These are phyloP conservation scores for Insectozyma bohioensis DNA, from an alignment of 1,139 yeast genomes.

Conservation along the genomic window DNA sequence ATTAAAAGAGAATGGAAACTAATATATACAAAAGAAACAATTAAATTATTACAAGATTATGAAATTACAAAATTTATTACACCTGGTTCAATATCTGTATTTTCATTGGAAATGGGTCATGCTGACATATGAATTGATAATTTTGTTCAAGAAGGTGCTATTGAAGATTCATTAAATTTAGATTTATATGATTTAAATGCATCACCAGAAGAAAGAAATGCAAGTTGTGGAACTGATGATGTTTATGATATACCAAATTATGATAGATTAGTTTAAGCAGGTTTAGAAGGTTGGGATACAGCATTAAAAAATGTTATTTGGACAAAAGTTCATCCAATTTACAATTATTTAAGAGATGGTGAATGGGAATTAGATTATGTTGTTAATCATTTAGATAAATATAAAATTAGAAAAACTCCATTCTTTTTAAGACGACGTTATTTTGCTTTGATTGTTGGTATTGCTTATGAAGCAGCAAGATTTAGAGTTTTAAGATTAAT, in stretches of 20 bases:
- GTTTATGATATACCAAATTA: conserved; percentile 69
- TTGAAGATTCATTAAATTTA: conserved; percentile 64
- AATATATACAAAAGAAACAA: no score
- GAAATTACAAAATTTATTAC: no score
- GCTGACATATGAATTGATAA: conserved; percentile 55
- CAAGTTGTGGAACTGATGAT: conserved; percentile 69
- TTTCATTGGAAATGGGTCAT: conserved; percentile 68
- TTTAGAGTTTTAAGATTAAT: conserved; percentile 64
- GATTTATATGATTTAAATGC: conserved; percentile 72
- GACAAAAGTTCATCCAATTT: conserved; percentile 76
- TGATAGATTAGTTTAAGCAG: conserved; percentile 81
- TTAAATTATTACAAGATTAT: no score
- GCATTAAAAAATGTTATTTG: conserved; percentile 62
- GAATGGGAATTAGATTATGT: conserved; percentile 87
- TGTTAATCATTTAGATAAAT: conserved; percentile 60
- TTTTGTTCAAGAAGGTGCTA: conserved; percentile 69
- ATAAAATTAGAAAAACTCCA: conserved; percentile 67
- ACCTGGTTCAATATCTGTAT: conserved; percentile 87
- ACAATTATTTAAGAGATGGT: conserved; percentile 79
- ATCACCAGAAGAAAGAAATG: conserved; percentile 86
- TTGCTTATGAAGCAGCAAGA: conserved; percentile 80
- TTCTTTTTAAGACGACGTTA: conserved; percentile 82
- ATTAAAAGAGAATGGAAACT: no score
- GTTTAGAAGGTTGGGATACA: conserved; percentile 90
- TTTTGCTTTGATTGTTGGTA: conserved; percentile 76